phyloP scores from a whole-genome alignment of 306 rosid genomes.

The Trifolium repens region DNA sequence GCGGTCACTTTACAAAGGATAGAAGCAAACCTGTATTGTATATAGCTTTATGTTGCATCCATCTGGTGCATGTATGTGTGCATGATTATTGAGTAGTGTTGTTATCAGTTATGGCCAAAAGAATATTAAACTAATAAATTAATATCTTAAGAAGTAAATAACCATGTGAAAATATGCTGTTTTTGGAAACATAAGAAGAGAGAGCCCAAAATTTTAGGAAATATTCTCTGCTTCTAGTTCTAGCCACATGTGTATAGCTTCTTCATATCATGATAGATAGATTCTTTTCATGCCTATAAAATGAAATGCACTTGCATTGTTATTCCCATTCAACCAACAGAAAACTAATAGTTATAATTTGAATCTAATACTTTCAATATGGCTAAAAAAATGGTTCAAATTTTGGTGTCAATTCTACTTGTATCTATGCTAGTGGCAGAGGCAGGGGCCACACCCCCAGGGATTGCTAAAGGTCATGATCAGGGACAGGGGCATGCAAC shows the following conservation, averaged over 20 bases:
- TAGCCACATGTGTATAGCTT: not conserved
- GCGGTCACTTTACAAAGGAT: slow-evolving; percentile 27
- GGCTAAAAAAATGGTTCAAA: slow-evolving; percentile 27
- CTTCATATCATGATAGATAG: not conserved
- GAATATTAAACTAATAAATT: too few species aligned
- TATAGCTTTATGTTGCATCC: not conserved
- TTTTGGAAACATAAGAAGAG: not conserved
- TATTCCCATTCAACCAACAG: slow-evolving; percentile 39
- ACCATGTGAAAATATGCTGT: slow-evolving; percentile 41
- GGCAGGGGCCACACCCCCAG: slow-evolving; percentile 55
- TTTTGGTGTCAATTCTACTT: slow-evolving; percentile 31
- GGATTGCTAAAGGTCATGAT: slow-evolving; percentile 48
- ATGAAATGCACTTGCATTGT: slow-evolving; percentile 16
- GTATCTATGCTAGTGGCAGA: slow-evolving; percentile 27
- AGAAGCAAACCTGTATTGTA: not conserved
- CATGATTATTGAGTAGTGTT: too few species aligned
- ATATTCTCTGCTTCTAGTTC: not conserved
- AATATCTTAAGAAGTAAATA: not conserved
- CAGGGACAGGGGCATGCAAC: slow-evolving; percentile 46
- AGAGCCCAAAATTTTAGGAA: not conserved
- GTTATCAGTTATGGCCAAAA: too few species aligned
- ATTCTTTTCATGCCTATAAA: slow-evolving; percentile 43
- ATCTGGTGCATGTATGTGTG: too few species aligned
- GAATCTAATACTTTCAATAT: not conserved
- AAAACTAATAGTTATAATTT: not conserved